These are phyloP conservation scores for Mycena maculata DNA, from an alignment of 768 basidiomycete species.

Conservation along the genomic window DNA sequence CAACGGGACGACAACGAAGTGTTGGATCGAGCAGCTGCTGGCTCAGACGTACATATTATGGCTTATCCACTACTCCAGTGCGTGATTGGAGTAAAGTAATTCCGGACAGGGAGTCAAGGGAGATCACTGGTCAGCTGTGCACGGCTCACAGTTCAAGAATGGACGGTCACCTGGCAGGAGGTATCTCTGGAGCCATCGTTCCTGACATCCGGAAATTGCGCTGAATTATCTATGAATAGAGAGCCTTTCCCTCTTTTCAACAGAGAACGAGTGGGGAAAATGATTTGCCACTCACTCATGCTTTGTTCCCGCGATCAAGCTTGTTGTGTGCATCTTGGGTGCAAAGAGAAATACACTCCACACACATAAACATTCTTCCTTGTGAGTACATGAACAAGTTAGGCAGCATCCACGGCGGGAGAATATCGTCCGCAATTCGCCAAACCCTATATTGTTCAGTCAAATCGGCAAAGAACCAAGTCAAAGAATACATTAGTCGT, in stretches of 20 bases:
- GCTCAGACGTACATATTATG: neutral
- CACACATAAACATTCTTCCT: conserved; percentile 9
- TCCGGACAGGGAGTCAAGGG: too few species aligned
- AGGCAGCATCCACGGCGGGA: neutral
- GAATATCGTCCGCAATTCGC: neutral
- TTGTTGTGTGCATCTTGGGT: too few species aligned
- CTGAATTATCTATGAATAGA: neutral
- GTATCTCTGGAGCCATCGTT: neutral
- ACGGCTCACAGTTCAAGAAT: too few species aligned
- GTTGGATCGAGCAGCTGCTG: too few species aligned
- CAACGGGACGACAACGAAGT: neutral
- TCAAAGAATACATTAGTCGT: neutral
- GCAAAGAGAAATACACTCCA: too few species aligned
- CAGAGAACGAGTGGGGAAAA: too few species aligned
- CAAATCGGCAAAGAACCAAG: too few species aligned
- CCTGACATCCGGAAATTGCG: neutral
- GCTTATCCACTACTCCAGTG: neutral
- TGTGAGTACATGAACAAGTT: neutral
- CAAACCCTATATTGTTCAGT: too few species aligned
- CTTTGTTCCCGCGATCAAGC: too few species aligned
- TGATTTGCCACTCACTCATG: too few species aligned
- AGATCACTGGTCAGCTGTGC: too few species aligned
- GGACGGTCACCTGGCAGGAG: neutral
- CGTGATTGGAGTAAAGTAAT: too few species aligned
- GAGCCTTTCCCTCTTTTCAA: neutral